Percentiles rank a stretch among this genome's conserved stretches.
phyloP scores from a whole-genome alignment of 148 eudicot genomes.

The Bassia scoparia region DNA sequence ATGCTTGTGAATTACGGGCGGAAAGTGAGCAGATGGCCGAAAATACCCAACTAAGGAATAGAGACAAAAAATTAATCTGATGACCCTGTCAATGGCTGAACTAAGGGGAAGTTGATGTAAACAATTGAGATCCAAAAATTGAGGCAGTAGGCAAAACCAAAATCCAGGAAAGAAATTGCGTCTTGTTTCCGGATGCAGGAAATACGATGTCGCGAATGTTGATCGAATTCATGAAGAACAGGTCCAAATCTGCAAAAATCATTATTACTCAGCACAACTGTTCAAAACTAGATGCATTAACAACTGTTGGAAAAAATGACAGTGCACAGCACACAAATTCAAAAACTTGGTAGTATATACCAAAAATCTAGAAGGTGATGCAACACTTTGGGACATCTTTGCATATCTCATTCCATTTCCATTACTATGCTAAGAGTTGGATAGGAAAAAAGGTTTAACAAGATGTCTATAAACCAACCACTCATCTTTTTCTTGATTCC shows the following conservation, averaged over 20 bases:
- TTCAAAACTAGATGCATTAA: neutral
- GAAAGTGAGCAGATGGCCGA: conserved; percentile 39
- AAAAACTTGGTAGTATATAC: no score
- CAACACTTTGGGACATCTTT: no score
- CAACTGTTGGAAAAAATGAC: neutral
- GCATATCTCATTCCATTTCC: no score
- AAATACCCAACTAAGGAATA: conserved; percentile 32
- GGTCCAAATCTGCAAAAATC: conserved; percentile 53
- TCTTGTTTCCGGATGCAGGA: conserved; percentile 95
- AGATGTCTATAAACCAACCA: no score
- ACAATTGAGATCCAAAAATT: conserved; percentile 46
- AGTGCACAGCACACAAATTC: neutral
- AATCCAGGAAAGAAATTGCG: conserved; percentile 57
- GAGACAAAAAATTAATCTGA: conserved; percentile 33
- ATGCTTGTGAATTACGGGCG: conserved; percentile 35
- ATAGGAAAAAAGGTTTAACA: no score
- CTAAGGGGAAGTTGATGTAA: conserved; percentile 49
- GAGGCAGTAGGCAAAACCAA: conserved; percentile 57
- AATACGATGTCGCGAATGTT: conserved; percentile 54
- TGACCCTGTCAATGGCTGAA: conserved; percentile 52
- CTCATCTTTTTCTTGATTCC: no score
- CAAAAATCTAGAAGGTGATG: no score
- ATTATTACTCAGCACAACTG: neutral
- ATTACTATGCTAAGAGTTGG: no score
- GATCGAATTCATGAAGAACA: conserved; percentile 86